phyloP scores from a whole-genome alignment of 1,139 yeast genomes.

The Torulaspora pretoriensis region DNA sequence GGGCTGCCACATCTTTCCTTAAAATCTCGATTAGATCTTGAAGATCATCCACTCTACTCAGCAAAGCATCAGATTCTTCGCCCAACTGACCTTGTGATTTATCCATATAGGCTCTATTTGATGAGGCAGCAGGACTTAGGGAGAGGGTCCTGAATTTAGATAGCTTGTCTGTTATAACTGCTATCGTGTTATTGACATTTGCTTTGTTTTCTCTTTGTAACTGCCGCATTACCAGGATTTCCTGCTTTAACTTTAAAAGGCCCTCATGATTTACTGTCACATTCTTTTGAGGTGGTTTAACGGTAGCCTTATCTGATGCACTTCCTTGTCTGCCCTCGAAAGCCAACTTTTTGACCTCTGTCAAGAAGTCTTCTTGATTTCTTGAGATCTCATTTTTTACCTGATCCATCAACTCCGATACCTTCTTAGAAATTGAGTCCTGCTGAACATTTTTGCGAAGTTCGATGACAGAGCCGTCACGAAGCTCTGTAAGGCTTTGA shows the following conservation, averaged over 20 bases:
- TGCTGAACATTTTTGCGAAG: constrained; percentile 29
- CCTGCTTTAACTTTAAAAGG: constrained; percentile 46
- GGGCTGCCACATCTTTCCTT: constrained; percentile 84
- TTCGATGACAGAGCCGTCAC: constrained; percentile 54
- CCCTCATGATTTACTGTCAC: not conserved
- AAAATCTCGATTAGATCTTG: constrained; percentile 90
- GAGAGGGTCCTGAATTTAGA: constrained; percentile 44
- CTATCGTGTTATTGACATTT: constrained; percentile 44
- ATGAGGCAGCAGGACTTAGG: constrained; percentile 35
- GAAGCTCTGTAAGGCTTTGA: constrained; percentile 52
- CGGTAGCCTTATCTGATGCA: not conserved
- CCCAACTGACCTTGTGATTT: constrained; percentile 70
- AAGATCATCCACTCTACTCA: constrained; percentile 82
- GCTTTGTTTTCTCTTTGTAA: constrained; percentile 47
- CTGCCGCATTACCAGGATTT: constrained; percentile 62
- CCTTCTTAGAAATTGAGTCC: constrained; percentile 31
- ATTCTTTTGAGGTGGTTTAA: not conserved
- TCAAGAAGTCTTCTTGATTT: constrained; percentile 18
- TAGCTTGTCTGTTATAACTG: constrained; percentile 46
- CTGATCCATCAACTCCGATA: constrained; percentile 35
- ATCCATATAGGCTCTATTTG: constrained; percentile 69
- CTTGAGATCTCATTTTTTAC: constrained; percentile 23
- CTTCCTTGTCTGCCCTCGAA: constrained; percentile 1
- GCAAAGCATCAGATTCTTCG: constrained; percentile 65
- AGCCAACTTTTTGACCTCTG: constrained; percentile 8